Evolutionary conservation across 192 early-diverging fungal species (phyloP).

Genomic region (Podila epicladia): DNA sequence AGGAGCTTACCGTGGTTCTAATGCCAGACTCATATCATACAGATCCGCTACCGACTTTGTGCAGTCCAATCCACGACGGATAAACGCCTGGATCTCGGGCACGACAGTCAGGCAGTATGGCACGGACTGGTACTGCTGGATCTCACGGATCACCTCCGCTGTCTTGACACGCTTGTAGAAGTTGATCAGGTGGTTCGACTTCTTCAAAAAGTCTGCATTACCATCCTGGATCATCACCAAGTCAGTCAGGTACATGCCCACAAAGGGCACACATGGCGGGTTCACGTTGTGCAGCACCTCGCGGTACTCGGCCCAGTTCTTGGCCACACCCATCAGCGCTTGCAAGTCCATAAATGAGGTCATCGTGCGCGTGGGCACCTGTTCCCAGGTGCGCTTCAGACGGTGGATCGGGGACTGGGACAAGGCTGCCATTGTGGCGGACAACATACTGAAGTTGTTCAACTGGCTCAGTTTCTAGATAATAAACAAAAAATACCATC

Average conservation of each 20-base stretch:
- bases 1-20: conserved; percentile 80
- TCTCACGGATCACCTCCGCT: conserved; percentile 91
- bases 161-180: conserved; percentile 92
- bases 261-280: conserved; percentile 88
- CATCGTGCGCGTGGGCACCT: conserved; percentile 65
- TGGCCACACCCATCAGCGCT: conserved; percentile 79
- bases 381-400: conserved; percentile 92
- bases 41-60: conserved; percentile 75
- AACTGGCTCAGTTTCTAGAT: conserved; percentile 59
- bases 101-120: conserved; percentile 84
- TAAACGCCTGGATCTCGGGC: conserved; percentile 87
- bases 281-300: conserved; percentile 84
- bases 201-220: conserved; percentile 80
- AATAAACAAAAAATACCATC: background rate
- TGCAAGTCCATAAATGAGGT: conserved; percentile 69
- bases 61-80: conserved; percentile 72
- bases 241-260: conserved; percentile 86
- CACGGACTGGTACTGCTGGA: conserved; percentile 91
- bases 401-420: conserved; percentile 90
- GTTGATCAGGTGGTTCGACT: conserved; percentile 80
- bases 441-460: conserved; percentile 97
- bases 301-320: conserved; percentile 88
- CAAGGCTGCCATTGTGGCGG: conserved; percentile 92
- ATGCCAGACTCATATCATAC: conserved; percentile 78
- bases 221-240: conserved; percentile 96